Percentiles rank a stretch among this genome's conserved stretches.
Evolutionary conservation across 371 early-diverging fungal genomes (phyloP).

Genomic region (Paraphysoderma sedebokerense): DNA sequence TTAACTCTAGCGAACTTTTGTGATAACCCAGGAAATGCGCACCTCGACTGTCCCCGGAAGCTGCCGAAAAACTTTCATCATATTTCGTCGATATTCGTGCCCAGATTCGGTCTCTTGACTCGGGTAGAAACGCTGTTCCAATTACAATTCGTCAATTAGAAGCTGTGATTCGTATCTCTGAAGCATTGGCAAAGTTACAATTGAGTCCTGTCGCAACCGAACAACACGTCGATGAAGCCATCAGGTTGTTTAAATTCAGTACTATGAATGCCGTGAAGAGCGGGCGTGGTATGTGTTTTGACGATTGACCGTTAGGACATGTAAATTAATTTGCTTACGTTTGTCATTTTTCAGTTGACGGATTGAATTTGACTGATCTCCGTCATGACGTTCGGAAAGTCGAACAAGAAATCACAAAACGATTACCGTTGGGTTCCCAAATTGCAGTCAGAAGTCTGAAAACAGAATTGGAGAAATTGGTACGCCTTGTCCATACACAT

Average conservation of each 20-base stretch:
- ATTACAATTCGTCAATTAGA: constrained; percentile 99
- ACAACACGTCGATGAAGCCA: constrained; percentile 96
- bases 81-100: constrained; percentile 90
- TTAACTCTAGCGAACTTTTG: background rate
- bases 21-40: constrained; percentile 54
- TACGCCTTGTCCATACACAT: too few relatives aligned
- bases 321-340: too few relatives aligned
- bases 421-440: too few relatives aligned
- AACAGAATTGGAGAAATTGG: too few relatives aligned
- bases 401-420: too few relatives aligned
- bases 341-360: too few relatives aligned
- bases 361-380: too few relatives aligned
- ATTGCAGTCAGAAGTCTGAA: too few relatives aligned
- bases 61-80: constrained; percentile 76
- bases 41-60: constrained; percentile 71
- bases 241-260: constrained; percentile 91
- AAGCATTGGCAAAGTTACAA: constrained; percentile 95
- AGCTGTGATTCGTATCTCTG: constrained; percentile 98
- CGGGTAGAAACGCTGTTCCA: constrained; percentile 72
- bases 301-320: too few relatives aligned
- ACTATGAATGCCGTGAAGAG: constrained; percentile 95
- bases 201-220: constrained; percentile 76
- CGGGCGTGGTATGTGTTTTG: constrained; percentile 44
- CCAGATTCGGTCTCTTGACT: constrained; percentile 66
- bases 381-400: too few relatives aligned